A percentile compares a stretch with the other conserved stretches of the same genome.
These are phyloP conservation scores for Pseudopyrenochaeta lycopersici DNA, from an alignment of 2,329 filamentous ascomycete genomes.

Conservation along the genomic window DNA sequence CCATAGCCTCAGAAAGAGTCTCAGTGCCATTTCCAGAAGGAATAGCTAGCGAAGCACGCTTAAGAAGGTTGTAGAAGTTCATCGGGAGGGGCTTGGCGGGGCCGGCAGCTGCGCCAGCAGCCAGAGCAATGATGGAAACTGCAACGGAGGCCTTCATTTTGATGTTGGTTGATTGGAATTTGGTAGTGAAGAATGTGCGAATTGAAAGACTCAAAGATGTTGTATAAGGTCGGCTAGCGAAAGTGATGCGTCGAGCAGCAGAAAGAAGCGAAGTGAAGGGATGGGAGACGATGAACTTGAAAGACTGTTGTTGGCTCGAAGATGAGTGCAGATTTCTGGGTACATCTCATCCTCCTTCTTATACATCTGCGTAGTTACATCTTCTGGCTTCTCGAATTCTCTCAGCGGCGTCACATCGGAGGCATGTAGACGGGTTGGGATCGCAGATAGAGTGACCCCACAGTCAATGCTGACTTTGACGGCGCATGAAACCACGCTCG, in stretches of 20 bases:
- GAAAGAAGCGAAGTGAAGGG: constrained; percentile 14
- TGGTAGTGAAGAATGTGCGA: constrained; percentile 14
- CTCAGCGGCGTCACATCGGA: constrained; percentile 7
- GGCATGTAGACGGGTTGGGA: not conserved
- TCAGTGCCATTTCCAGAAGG: constrained; percentile 39
- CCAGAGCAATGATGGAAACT: constrained; percentile 38
- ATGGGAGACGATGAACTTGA: constrained; percentile 14
- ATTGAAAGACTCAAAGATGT: constrained; percentile 20
- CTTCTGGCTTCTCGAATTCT: constrained; percentile 8
- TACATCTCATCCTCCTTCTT: constrained; percentile 13
- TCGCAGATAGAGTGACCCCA: constrained; percentile 12
- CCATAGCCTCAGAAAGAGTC: constrained; percentile 32
- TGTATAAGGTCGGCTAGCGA: constrained; percentile 23
- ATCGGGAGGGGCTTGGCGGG: constrained; percentile 22
- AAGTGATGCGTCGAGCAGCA: constrained; percentile 32
- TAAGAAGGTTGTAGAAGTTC: constrained; percentile 33
- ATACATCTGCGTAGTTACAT: constrained; percentile 12
- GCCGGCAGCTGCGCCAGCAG: constrained; percentile 36
- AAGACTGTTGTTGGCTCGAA: constrained; percentile 27
- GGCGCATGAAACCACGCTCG: constrained; percentile 15
- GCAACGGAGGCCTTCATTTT: constrained; percentile 44
- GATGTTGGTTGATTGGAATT: constrained; percentile 18
- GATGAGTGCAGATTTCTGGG: constrained; percentile 19
- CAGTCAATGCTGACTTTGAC: constrained; percentile 4
- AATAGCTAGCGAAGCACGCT: constrained; percentile 42